Base-by-base conservation (phyloP, 2,329 filamentous ascomycete genomes). In the Pseudonectria buxi region DNA sequence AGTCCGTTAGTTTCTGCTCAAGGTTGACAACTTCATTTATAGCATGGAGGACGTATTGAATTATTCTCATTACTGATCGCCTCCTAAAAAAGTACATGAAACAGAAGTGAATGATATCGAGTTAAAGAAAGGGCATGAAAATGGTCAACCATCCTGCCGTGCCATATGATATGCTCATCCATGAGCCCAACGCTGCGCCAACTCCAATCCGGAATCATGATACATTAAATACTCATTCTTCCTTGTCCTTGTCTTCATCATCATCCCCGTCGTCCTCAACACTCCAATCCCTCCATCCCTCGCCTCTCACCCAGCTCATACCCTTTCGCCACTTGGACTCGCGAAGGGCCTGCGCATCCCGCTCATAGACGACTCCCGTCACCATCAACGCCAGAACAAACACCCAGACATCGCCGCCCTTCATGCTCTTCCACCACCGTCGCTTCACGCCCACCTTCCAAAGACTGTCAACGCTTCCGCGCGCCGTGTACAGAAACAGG, bases 371-470 rank as follows among this genome's bases (percentile, higher is more conserved):
- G 7, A 76, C 75, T 37, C 88, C 86, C 13, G 89, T 78, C 13
- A 89, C 61, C 50, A 86, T 85, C 62, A 95, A 69, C 31, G 86
- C 84, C 13, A 78, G 61, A 12, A 90, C 83, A 54, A 96, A 89
- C 4, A 96, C 66, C 65, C 83, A 76, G 5, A 95, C 77, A 61
- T 96, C 90, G 0, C 88, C 88, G 26, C 86, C 84, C 51, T 74
- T 77, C 57, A 92, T 72, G 10, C 86, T 86, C 45, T 74, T 78
- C 87, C 90, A 95, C 78, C 87, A 87, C 2, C 86, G 76, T 24
- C 82, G 71, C 77, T 96, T 96, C 36, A 84, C 77, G n/a, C 89
- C 88, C 0, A 94, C 86, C 67, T 94, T 94, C 86, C 88, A 96
- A 30, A 88, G 61, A 26, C 78, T 86, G 57, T 94, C 85, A 22